Evolutionary conservation across 176 grass and related monocot species (phyloP).

Genomic region (Guadua angustifolia): DNA sequence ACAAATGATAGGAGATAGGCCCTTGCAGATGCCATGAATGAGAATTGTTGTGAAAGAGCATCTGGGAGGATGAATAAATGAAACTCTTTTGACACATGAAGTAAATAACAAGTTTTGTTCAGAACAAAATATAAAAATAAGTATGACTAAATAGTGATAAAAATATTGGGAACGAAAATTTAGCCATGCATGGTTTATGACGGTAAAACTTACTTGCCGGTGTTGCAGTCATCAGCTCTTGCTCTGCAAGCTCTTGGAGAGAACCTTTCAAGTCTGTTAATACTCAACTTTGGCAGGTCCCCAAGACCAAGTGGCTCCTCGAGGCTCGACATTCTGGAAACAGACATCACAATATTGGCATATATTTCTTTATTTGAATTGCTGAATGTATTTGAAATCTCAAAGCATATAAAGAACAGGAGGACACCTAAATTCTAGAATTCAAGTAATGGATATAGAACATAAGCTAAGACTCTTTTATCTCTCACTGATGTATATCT

Average conservation of each 20-base stretch:
- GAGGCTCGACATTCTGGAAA: constrained; percentile 77
- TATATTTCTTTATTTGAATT: neutral
- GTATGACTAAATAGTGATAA: neutral
- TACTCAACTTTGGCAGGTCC: constrained; percentile 74
- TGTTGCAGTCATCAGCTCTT: constrained; percentile 27
- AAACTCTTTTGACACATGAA: neutral
- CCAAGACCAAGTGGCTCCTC: constrained; percentile 77
- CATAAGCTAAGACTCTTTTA: no score
- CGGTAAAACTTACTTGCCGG: constrained; percentile 58
- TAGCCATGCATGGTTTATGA: neutral
- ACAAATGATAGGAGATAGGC: no score
- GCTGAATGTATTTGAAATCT: neutral
- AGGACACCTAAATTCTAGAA: neutral
- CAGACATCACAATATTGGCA: neutral
- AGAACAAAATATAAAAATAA: neutral
- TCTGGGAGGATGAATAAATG: neutral
- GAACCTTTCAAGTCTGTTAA: constrained; percentile 70
- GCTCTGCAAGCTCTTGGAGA: constrained; percentile 46
- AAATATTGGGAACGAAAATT: neutral
- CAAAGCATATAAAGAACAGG: neutral
- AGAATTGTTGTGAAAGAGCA: constrained; percentile 31
- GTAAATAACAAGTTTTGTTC: neutral
- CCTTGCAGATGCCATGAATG: constrained; percentile 45
- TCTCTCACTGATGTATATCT: neutral
- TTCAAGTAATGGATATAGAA: neutral